Base-by-base conservation (phyloP, 2,329 filamentous ascomycete genomes). In the Xylaria sp. region DNA sequence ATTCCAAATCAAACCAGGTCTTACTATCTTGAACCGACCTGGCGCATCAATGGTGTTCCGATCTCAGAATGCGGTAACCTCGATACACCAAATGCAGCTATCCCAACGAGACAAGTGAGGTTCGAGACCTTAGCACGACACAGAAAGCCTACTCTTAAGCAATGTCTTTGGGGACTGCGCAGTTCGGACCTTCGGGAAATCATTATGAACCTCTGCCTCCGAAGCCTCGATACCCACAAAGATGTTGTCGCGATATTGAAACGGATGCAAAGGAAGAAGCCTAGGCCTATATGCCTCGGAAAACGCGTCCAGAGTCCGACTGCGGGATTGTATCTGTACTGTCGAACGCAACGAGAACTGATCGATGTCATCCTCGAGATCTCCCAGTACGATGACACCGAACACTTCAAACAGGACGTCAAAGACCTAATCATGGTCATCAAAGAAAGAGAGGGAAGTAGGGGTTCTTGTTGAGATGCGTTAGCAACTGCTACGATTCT, bases 21-120 rank as follows among this genome's bases (percentile, higher is more conserved):
- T 1, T 72, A 70, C 61, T 70, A 72, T 36, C 59, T 72, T 17
- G 65, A 72, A 38, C 70, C 70, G 13, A 72, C 70, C 6, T 72
- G 70, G 70, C 65, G 68, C 11, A 65, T 72, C 26, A 72, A 72
- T 20, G 63, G 63, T 1, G n/a, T 65, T 15, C 59, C 68, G 6
- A 51, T 66, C 15, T 61, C 65, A 15, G 59, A 53, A 36, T 48
- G 42, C n/a, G 5, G 31, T 5, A 66, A 53, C 23, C 58, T 48
- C 0, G 23, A 68, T 28, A 23, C 26, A 13, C n/a, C 36, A 10
- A 42, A 13, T 4, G 3, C 17, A 7, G 4, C 42, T 17, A 15
- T 15, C 20, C 42, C 42, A n/a, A 26, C 28, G n/a, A 33, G 23
- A 17, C 36, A 6, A 17, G 54, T 20, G 6, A 28, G 17, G 3